A percentile compares a stretch with the other conserved stretches of the same genome.
Evolutionary conservation across 495 filamentous ascomycete species (phyloP).

Genomic region (Cladorrhinum samala): DNA sequence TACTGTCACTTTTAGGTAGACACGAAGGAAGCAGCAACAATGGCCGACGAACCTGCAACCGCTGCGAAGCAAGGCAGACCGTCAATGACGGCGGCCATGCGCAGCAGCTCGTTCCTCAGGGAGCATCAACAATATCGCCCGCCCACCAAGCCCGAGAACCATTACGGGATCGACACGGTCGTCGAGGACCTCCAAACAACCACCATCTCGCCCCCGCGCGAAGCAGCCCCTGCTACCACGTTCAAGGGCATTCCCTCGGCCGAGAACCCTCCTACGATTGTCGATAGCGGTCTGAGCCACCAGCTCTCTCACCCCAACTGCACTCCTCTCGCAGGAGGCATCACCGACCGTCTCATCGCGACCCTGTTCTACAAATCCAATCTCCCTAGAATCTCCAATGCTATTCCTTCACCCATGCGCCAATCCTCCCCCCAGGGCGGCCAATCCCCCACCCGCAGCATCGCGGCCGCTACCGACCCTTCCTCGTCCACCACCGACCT

Average conservation of each 20-base stretch:
- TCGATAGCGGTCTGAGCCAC: slow-evolving; percentile 52
- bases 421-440: slow-evolving; percentile 18
- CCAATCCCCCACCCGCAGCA: slow-evolving; percentile 22
- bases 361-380: slow-evolving; percentile 64
- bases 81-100: slow-evolving; percentile 44
- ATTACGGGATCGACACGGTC: slow-evolving; percentile 50
- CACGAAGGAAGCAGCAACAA: slow-evolving; percentile 11
- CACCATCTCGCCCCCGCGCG: slow-evolving; percentile 30
- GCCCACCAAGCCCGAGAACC: slow-evolving; percentile 44
- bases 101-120: slow-evolving; percentile 62
- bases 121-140: slow-evolving; percentile 73
- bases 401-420: slow-evolving; percentile 27
- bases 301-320: slow-evolving; percentile 52
- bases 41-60: slow-evolving; percentile 30
- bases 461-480: no score
- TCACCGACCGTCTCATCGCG: slow-evolving; percentile 49
- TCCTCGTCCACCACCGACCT: slow-evolving; percentile 29
- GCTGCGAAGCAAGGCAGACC: slow-evolving; percentile 34
- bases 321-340: slow-evolving; percentile 37
- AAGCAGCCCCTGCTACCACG: slow-evolving; percentile 32
- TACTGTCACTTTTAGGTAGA: background rate
- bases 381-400: slow-evolving; percentile 25
- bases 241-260: slow-evolving; percentile 50
- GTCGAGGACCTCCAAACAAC: slow-evolving; percentile 41
- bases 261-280: slow-evolving; percentile 45